Conservation (phyloP, 1,284 basidiomycete genomes). For the Takashimella koratensis region DNA sequence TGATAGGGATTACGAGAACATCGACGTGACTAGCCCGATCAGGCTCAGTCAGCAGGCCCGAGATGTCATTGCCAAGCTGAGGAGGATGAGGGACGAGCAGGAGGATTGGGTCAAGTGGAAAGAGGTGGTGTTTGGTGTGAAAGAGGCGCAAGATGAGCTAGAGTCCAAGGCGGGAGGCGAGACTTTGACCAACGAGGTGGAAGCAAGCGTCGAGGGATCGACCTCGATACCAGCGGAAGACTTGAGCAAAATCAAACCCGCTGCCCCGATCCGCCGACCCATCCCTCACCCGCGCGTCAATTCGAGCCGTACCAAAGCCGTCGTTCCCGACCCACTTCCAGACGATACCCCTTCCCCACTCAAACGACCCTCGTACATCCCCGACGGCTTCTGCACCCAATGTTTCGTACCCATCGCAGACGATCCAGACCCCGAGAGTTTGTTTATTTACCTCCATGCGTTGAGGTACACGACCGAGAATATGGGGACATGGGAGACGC, state of each 20-base stretch:
- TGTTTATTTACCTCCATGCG: slow-evolving; percentile 93
- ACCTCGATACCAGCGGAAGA: background rate
- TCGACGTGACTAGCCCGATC: slow-evolving; percentile 85
- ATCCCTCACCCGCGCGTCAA: slow-evolving; percentile 19
- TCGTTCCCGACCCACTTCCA: slow-evolving; percentile 21
- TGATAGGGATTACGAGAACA: slow-evolving; percentile 51
- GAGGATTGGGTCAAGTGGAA: slow-evolving; percentile 75
- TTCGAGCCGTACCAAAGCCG: slow-evolving; percentile 11
- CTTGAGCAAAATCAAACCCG: background rate
- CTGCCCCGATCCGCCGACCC: background rate
- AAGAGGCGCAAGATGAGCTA: slow-evolving; percentile 32
- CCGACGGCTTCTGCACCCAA: slow-evolving; percentile 61
- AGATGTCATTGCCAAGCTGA: slow-evolving; percentile 73
- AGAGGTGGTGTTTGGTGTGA: slow-evolving; percentile 39
- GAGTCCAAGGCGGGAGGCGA: slow-evolving; percentile 7
- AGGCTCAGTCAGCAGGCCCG: slow-evolving; percentile 78
- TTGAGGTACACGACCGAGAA: slow-evolving; percentile 63
- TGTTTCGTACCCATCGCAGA: slow-evolving; percentile 87
- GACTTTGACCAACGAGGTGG: background rate
- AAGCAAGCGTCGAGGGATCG: background rate
- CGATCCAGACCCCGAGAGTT: slow-evolving; percentile 80
- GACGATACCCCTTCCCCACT: slow-evolving; percentile 26
- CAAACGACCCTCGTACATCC: slow-evolving; percentile 49
- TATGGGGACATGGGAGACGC: slow-evolving; percentile 47
- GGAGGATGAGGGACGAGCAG: slow-evolving; percentile 86